Evolutionary conservation across 768 basidiomycete genomes (phyloP).

Genomic region (Mycena maculata): DNA sequence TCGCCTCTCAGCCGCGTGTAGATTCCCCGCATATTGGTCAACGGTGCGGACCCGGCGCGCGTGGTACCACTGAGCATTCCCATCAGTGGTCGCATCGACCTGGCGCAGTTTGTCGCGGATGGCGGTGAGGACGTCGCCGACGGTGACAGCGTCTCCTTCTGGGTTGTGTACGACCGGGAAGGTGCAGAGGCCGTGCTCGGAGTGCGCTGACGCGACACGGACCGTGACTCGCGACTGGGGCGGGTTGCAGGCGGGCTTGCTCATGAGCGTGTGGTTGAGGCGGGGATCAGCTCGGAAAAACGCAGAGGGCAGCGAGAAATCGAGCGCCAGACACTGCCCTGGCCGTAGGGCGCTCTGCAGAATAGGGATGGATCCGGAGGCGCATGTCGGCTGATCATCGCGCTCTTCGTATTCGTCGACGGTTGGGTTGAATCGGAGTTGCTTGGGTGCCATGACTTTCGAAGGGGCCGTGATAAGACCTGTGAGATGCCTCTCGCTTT

Average conservation of each 20-base stretch:
- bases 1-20: background rate
- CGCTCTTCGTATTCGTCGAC: constrained; percentile 9
- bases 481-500: background rate
- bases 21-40: background rate
- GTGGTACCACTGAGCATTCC: background rate
- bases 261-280: background rate
- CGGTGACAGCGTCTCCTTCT: background rate
- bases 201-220: background rate
- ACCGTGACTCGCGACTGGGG: background rate
- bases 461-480: background rate
- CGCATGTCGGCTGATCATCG: background rate
- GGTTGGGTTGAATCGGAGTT: background rate
- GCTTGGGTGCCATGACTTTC: background rate
- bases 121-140: constrained; percentile 12
- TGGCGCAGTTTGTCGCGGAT: background rate
- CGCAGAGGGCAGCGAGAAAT: constrained; percentile 20
- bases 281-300: background rate
- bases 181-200: background rate
- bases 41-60: background rate
- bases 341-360: background rate
- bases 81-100: background rate
- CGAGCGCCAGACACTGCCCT: background rate
- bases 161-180: background rate
- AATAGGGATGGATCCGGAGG: background rate
- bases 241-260: constrained; percentile 7